Evolutionary conservation across 129 eudicot species (phyloP).

Genomic region (Scalesia atractyloides): DNA sequence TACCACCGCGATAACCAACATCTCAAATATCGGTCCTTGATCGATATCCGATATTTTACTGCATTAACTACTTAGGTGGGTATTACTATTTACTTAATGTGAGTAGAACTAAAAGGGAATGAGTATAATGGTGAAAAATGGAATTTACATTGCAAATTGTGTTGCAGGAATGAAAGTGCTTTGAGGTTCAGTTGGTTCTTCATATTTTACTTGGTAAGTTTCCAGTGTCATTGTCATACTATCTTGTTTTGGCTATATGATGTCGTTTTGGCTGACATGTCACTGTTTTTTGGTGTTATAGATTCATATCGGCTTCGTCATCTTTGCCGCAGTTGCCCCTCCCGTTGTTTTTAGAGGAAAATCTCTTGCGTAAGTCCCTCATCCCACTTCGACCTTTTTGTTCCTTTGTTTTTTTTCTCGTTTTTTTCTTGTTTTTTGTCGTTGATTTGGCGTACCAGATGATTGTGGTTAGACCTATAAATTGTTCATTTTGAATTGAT

Average conservation of each 20-base stretch:
- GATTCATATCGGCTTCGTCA: slow-evolving; percentile 81
- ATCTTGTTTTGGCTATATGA: slow-evolving; percentile 2
- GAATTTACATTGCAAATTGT: slow-evolving; percentile 2
- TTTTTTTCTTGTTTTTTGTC: neutral
- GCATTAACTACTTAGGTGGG: too few species aligned
- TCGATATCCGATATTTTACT: too few species aligned
- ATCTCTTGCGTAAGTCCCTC: slow-evolving; percentile 85
- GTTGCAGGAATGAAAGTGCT: slow-evolving; percentile 88
- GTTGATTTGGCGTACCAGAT: neutral
- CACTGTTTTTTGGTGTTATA: slow-evolving; percentile 36
- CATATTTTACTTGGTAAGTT: slow-evolving; percentile 75
- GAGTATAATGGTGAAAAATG: neutral
- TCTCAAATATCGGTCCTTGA: too few species aligned
- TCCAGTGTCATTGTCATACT: neutral
- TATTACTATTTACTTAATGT: neutral
- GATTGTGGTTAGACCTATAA: neutral
- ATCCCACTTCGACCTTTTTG: slow-evolving; percentile 5
- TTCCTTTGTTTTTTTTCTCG: neutral
- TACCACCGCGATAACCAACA: too few species aligned
- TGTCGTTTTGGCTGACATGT: slow-evolving; percentile 3
- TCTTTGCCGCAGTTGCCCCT: slow-evolving; percentile 98
- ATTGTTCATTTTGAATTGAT: neutral
- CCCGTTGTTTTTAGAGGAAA: slow-evolving; percentile 92
- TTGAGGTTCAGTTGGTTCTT: slow-evolving; percentile 83
- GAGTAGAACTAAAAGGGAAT: neutral